Conservation (phyloP, 2,329 filamentous ascomycete species). For the Fusarium piperis region DNA sequence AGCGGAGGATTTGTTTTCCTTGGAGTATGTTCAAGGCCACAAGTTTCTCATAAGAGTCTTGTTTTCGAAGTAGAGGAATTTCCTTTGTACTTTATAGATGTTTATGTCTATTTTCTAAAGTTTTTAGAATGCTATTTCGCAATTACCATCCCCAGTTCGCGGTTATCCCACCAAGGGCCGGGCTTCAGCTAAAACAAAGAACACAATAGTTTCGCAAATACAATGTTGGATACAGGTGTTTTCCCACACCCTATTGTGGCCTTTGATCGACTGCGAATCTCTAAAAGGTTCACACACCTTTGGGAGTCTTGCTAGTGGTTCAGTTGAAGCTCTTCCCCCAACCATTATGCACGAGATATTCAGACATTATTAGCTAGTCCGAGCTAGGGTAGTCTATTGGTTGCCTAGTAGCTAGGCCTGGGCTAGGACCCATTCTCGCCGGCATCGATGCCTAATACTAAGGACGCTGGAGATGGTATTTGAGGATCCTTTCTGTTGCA, state of each 20-base stretch:
- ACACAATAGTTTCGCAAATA: too few relatives aligned
- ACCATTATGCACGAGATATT: not conserved
- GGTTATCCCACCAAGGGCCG: too few relatives aligned
- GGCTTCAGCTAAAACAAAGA: too few relatives aligned
- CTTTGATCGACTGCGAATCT: not conserved
- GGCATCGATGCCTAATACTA: not conserved
- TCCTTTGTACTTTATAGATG: not conserved
- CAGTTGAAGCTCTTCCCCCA: not conserved
- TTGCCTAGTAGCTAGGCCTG: not conserved
- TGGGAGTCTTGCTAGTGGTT: not conserved
- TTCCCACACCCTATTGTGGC: too few relatives aligned
- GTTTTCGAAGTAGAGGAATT: not conserved
- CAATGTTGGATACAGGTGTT: too few relatives aligned
- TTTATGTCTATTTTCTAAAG: not conserved
- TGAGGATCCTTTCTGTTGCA: not conserved
- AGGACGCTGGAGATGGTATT: not conserved
- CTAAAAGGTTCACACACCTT: not conserved
- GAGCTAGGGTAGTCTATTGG: not conserved
- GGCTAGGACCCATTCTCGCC: not conserved
- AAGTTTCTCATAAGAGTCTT: not conserved
- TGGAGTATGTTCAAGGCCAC: not conserved
- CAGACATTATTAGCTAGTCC: not conserved
- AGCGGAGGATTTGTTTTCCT: not conserved
- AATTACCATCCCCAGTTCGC: too few relatives aligned
- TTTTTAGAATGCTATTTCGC: not conserved